These are phyloP conservation scores for Pulchroboletus neoregius DNA, from an alignment of 1,284 basidiomycete genomes.

Conservation along the genomic window DNA sequence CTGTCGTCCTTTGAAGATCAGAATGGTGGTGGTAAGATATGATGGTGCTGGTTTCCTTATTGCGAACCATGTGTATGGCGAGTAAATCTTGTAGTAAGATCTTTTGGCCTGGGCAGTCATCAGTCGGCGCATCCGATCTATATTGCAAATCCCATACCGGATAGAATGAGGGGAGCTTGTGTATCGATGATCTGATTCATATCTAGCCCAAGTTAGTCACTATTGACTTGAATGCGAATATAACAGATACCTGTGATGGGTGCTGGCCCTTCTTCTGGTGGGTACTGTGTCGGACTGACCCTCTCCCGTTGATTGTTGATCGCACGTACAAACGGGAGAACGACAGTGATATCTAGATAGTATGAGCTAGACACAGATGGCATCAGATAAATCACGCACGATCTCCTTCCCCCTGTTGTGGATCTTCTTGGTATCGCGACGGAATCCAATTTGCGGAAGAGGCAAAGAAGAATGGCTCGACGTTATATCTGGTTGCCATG, in stretches of 20 bases:
- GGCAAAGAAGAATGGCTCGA: slow-evolving; percentile 58
- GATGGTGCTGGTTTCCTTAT: slow-evolving; percentile 31
- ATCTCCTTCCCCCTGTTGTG: slow-evolving; percentile 36
- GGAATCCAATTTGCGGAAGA: slow-evolving; percentile 56
- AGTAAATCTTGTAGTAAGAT: slow-evolving; percentile 35
- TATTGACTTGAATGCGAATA: neutral
- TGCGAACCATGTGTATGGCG: slow-evolving; percentile 42
- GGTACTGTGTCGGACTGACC: neutral
- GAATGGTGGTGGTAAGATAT: slow-evolving; percentile 41
- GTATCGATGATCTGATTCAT: slow-evolving; percentile 45
- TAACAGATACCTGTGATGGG: slow-evolving; percentile 22
- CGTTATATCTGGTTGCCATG: slow-evolving; percentile 22
- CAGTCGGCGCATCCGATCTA: neutral
- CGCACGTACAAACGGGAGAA: slow-evolving; percentile 44
- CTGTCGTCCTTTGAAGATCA: slow-evolving; percentile 32
- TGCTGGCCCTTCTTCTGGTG: neutral
- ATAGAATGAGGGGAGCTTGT: slow-evolving; percentile 44
- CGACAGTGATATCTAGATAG: slow-evolving; percentile 44
- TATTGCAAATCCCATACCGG: slow-evolving; percentile 3
- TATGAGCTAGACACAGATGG: neutral
- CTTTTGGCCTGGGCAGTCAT: slow-evolving; percentile 17
- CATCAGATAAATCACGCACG: slow-evolving; percentile 37
- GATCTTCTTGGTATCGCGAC: slow-evolving; percentile 47
- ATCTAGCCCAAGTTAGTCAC: slow-evolving; percentile 8
- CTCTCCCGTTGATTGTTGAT: slow-evolving; percentile 24